Evolutionary conservation across 1,139 yeast species (phyloP).

Genomic region (Saccharomyces uvarum): DNA sequence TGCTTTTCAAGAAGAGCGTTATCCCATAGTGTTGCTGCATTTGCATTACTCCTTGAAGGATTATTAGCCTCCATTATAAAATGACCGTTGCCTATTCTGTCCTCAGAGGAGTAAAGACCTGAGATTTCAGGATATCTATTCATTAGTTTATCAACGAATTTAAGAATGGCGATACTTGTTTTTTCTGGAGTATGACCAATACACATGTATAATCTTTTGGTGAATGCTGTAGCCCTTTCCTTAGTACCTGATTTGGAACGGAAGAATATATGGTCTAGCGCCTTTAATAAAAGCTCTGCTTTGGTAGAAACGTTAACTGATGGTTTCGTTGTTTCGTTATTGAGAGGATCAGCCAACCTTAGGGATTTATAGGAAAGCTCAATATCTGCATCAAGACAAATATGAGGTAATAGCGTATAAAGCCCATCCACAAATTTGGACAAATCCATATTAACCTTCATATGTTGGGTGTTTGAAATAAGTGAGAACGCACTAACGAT

Average conservation of each 20-base stretch:
- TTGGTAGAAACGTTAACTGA: constrained; percentile 83
- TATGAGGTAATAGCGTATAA: constrained; percentile 55
- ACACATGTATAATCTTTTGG: constrained; percentile 65
- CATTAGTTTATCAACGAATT: constrained; percentile 68
- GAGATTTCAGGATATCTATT: constrained; percentile 61
- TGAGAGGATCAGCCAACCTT: constrained; percentile 69
- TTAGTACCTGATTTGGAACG: constrained; percentile 65
- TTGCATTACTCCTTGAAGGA: constrained; percentile 72
- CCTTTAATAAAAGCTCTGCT: constrained; percentile 70
- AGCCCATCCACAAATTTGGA: constrained; percentile 68
- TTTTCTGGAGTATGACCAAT: constrained; percentile 80
- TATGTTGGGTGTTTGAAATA: constrained; percentile 62
- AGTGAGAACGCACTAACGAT: constrained; percentile 86
- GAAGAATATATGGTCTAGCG: constrained; percentile 76
- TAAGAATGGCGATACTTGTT: constrained; percentile 67
- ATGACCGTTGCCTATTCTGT: constrained; percentile 70
- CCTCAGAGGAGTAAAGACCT: constrained; percentile 81
- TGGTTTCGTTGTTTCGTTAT: constrained; percentile 44
- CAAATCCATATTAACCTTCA: constrained; percentile 58
- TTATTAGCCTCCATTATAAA: constrained; percentile 60
- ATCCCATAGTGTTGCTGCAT: constrained; percentile 89
- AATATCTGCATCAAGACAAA: constrained; percentile 72
- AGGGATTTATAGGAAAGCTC: constrained; percentile 78
- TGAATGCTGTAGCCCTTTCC: constrained; percentile 71
- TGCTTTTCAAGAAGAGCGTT: constrained; percentile 69